Base-by-base conservation (phyloP, 176 grass and related monocot genomes). In the Saccharum spontaneum region DNA sequence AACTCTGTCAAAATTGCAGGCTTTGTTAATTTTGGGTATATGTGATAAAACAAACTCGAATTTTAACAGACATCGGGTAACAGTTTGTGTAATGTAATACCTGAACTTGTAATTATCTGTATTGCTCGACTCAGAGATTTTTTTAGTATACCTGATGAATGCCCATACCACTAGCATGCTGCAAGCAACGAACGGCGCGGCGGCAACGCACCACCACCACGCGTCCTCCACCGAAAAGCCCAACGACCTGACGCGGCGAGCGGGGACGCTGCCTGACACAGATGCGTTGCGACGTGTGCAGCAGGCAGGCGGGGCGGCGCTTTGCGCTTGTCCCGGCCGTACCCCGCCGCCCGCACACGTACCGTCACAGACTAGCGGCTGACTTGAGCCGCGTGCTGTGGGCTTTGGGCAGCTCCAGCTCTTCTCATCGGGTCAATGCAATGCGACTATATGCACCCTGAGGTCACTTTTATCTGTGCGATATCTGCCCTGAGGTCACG, bases 361-460 rank as follows among this genome's bases (percentile, higher is more conserved):
- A 49, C 8, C 61, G 16, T 13, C 41, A 67, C 38, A 0, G 31
- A 10, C 45, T 40, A 31, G 15, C 30, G 3, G 13, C 38, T 73
- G 68, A n/a, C 45, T 36, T 43, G 62, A 59, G 45, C 43, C 40
- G 85, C 69, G 85, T 75, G 84, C 85, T 31, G 18, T 11, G 20
- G 16, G 41, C 2, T 9, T 1, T 9, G 52, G 52, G n/a, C 55
- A 6, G 43, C 73, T 18, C 24, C 6, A 12, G 20, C 55, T 10
- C 18, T 60, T 23, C 8, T 67, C 64, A 48, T 88, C 72, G 73
- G 86, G 86, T 88, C 86, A 82, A 88, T 83, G 86, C 79, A 71
- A 65, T 15, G 26, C 62, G 61, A 59, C 7, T 59, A 10, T 17
- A 1, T 15, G 6, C 3, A 0, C 48, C 17, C 11, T 49, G 13